Evolutionary conservation across 1,139 yeast species (phyloP), one percentile per base, ranked within the genome.

Genomic region (Sugiyamaella neomexicana): DNA sequence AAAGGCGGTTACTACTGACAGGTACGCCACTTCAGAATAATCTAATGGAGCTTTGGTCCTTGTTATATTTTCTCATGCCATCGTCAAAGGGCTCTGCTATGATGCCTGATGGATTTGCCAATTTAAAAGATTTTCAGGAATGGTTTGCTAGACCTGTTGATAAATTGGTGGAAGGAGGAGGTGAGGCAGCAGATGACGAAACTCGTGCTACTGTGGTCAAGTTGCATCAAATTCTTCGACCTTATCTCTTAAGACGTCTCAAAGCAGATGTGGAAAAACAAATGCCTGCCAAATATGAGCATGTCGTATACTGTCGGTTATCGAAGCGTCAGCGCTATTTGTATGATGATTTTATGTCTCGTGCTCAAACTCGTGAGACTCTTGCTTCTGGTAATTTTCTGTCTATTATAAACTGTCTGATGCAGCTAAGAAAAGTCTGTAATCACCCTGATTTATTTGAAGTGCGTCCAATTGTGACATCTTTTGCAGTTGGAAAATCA

Each of bases 141-240:
- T 95, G 99, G 99, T 95, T 95, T 71, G 97, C 98, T 5, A 82
- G 85, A 59, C 99, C 99, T 0, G 98, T 95, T 3, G 98, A 95
- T 69, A 87, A 82, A 63, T 82, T 95, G 59, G 83, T 95, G 54
- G 98, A 93, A 69, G 83, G 87, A 7, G 81, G 82, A 25, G 85
- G 84, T 17, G 81, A 80, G 45, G 77, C 76, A 9, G 74, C 76
- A 16, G 81, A 79, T 55, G 59, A 0, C 91, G 99, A 93, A 66
- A 89, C 98, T 0, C 81, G 81, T 58, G 82, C 83, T 58, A 91
- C 98, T 0, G 96, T 95, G 23, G 77, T 89, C 7, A 86, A 95
- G 65, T 76, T 95, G 54, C 99, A 95, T 71, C 96, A 89, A 68
- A 96, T 95, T 17, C 75, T 95, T 62, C 80, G 99, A 58, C 99